Evolutionary conservation across 176 grass and related monocot genomes (phyloP), one percentile per base, ranked within the genome.

Genomic region (Metroxylon sagu): DNA sequence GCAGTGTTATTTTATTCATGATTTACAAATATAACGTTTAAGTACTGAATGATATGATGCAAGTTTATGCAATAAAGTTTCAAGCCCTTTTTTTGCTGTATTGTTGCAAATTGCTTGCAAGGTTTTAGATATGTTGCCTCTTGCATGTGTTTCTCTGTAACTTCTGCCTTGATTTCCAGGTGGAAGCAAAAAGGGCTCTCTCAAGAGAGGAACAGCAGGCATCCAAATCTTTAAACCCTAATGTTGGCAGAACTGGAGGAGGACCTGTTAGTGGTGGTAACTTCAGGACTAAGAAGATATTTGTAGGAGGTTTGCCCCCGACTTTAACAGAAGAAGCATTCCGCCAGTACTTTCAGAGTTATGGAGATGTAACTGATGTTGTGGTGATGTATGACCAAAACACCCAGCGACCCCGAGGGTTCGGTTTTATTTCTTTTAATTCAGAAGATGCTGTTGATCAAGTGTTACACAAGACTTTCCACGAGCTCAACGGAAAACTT

Each of bases 381-480:
- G 94, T 98, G 1, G 89, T 98, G 25, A 98, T 98, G 94, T 92
- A 92, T 53, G 94, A 98, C 73, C 94, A 92, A 73, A 92, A 85
- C 60, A 98, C 94, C 0, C 87, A 90, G 56, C 85, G 94, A 3
- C 94, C 94, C 1, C 73, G 94, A 4, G 94, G 94, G 1, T 98
- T 98, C 4, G 94, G 94, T 15, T 98, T 98, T 74, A 88, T 98
- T 52, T 85, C 94, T 49, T 98, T 98, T 61, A 88, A 92, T 56
- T 76, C 94, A 0, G 94, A 98, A 75, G 94, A 98, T 17, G 85
- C 88, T 0, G 88, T 93, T 55, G 94, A 98, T 64, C 79, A 60
- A 1, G 94, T 98, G 28, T 71, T 98, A 57, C 94, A 93, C 66
- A 98, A 98, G 76, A 85, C 73, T 66, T 98, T 93, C 73, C 94